Evolutionary conservation across 1,284 basidiomycete genomes (phyloP).

Genomic region (Puccinia triticina): DNA sequence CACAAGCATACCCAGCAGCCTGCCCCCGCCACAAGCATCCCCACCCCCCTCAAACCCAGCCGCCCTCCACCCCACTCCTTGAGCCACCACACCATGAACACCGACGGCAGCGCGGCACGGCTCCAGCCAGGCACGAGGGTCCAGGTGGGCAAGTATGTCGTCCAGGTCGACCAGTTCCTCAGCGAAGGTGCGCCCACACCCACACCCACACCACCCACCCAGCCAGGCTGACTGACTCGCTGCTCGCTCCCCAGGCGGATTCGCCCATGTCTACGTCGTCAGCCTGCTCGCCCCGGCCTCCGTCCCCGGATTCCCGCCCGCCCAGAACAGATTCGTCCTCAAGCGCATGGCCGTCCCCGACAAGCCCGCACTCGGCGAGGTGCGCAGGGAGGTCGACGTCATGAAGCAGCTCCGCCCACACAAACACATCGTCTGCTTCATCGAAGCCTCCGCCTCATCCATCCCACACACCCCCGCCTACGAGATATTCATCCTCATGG

Average conservation of each 20-base stretch:
- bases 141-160: slow-evolving; percentile 82
- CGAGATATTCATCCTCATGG: slow-evolving; percentile 99
- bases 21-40: no score
- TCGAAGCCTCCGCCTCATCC: slow-evolving; percentile 85
- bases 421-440: slow-evolving; percentile 87
- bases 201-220: no score
- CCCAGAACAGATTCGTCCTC: slow-evolving; percentile 87
- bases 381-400: slow-evolving; percentile 96
- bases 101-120: slow-evolving; percentile 44
- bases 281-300: slow-evolving; percentile 65
- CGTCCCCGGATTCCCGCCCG: slow-evolving; percentile 64
- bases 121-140: slow-evolving; percentile 77
- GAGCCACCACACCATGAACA: not conserved
- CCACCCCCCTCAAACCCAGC: no score
- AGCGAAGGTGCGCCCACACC: slow-evolving; percentile 81
- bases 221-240: no score
- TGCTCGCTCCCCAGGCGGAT: slow-evolving; percentile 79
- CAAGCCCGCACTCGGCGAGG: slow-evolving; percentile 85
- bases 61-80: not conserved
- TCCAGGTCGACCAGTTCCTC: slow-evolving; percentile 85
- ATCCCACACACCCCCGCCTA: slow-evolving; percentile 77
- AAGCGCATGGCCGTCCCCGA: slow-evolving; percentile 94
- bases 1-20: no score
- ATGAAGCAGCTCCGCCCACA: slow-evolving; percentile 89
- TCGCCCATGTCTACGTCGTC: slow-evolving; percentile 95